Conservation (phyloP, 768 basidiomycete genomes). For the Lentinula sp. region DNA sequence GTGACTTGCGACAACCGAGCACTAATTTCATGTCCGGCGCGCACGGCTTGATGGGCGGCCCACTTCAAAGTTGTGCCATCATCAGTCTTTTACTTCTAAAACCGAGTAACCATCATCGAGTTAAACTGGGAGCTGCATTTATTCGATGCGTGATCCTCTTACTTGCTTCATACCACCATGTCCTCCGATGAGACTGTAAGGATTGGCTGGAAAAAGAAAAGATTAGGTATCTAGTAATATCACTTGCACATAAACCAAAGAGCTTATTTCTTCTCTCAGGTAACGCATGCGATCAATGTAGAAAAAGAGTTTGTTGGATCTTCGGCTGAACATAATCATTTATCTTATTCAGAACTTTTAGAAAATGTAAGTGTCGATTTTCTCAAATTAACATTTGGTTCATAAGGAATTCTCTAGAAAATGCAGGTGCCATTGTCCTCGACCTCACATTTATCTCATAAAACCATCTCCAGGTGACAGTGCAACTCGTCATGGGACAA, state of each 20-base stretch:
- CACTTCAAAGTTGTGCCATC: no score
- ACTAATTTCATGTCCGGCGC: no score
- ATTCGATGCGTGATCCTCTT: neutral
- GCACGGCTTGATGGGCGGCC: no score
- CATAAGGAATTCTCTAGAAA: neutral
- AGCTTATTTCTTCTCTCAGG: conserved; percentile 11
- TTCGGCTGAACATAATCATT: no score
- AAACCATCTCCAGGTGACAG: conserved; percentile 42
- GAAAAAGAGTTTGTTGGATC: neutral
- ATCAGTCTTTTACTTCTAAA: neutral
- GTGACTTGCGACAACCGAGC: no score
- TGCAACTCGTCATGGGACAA: conserved; percentile 46
- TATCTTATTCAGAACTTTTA: neutral
- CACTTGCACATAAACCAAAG: neutral
- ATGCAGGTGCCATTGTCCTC: neutral
- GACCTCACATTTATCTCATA: conserved; percentile 2
- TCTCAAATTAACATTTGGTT: neutral
- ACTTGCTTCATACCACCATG: neutral
- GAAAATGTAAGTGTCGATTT: conserved; percentile 30
- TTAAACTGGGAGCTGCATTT: neutral
- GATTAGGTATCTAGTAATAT: conserved; percentile 17
- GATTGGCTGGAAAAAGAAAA: conserved; percentile 26
- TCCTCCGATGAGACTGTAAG: conserved; percentile 8
- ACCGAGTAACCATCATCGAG: neutral
- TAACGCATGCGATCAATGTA: conserved; percentile 39